Evolutionary conservation across 345 rosid genomes (phyloP).

Genomic region (Atalantia buxifolia): DNA sequence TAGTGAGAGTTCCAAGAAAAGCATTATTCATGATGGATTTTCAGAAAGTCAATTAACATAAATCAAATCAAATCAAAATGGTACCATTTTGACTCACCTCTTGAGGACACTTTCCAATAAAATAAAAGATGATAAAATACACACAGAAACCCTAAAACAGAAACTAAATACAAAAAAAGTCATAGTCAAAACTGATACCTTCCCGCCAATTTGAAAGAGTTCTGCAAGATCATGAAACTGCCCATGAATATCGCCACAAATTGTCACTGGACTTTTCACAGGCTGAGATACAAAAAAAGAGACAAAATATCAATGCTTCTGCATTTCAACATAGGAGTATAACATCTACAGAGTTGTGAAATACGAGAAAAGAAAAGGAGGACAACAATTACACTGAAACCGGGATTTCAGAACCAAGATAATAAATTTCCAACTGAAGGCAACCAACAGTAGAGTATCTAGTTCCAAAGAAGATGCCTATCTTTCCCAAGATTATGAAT

Average conservation of each 20-base stretch:
- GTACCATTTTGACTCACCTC: background rate
- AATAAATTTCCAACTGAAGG: background rate
- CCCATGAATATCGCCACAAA: conserved; percentile 99
- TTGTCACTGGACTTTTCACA: conserved; percentile 96
- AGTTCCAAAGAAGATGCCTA: background rate
- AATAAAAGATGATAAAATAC: background rate
- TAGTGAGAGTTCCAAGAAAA: background rate
- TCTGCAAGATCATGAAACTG: conserved; percentile 99
- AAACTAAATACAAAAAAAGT: conserved; percentile 19
- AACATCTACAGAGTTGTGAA: background rate
- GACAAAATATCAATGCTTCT: conserved; percentile 6
- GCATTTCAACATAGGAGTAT: conserved; percentile 7
- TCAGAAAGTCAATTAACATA: background rate
- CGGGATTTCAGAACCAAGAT: conserved; percentile 4
- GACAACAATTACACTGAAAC: background rate
- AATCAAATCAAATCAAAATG: background rate
- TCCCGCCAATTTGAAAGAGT: conserved; percentile 96
- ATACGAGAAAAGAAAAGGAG: background rate
- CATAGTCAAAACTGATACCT: conserved; percentile 48
- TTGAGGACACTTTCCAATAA: background rate
- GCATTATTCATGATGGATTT: background rate
- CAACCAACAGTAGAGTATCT: background rate
- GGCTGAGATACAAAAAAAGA: conserved; percentile 48
- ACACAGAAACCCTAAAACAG: background rate
- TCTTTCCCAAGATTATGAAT: background rate